Evolutionary conservation across 148 eudicot genomes (phyloP).

Genomic region (Rhododendron kiyosumense): DNA sequence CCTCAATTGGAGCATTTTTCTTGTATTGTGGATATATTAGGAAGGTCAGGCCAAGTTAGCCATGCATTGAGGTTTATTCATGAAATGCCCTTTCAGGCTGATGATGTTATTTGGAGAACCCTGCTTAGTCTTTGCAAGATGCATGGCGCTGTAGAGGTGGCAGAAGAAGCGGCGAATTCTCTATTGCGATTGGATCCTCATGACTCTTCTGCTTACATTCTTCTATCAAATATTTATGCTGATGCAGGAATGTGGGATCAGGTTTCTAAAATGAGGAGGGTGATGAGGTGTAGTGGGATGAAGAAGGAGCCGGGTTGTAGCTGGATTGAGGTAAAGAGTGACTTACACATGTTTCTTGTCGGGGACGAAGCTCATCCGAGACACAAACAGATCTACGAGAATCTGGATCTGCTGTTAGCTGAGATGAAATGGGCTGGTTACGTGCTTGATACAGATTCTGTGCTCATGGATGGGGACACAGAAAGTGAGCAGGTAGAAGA

Average conservation of each 20-base stretch:
- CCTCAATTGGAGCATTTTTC: conserved; percentile 84
- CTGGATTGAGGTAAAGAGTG: conserved; percentile 81
- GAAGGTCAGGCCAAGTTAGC: conserved; percentile 59
- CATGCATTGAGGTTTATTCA: conserved; percentile 63
- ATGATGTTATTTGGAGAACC: conserved; percentile 89
- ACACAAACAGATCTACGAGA: conserved; percentile 51
- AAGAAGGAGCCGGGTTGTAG: conserved; percentile 97
- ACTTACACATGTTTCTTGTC: conserved; percentile 69
- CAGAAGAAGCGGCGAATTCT: conserved; percentile 60
- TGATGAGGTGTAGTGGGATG: conserved; percentile 48
- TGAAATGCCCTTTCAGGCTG: conserved; percentile 79
- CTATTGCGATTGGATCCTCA: conserved; percentile 69
- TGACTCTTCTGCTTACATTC: conserved; percentile 75
- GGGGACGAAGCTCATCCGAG: conserved; percentile 77
- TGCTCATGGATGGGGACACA: conserved; percentile 16
- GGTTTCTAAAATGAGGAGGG: conserved; percentile 48
- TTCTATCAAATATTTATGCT: conserved; percentile 67
- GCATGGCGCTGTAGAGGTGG: conserved; percentile 77
- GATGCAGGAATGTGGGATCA: conserved; percentile 80
- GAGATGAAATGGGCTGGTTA: conserved; percentile 52
- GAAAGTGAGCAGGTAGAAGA: conserved; percentile 10
- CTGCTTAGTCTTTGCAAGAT: conserved; percentile 78
- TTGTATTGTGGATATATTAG: conserved; percentile 80
- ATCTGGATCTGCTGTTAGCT: conserved; percentile 39
- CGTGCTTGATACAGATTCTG: conserved; percentile 14